These are phyloP conservation scores for Crucibulum laeve DNA, from an alignment of 768 basidiomycete genomes.

Conservation along the genomic window DNA sequence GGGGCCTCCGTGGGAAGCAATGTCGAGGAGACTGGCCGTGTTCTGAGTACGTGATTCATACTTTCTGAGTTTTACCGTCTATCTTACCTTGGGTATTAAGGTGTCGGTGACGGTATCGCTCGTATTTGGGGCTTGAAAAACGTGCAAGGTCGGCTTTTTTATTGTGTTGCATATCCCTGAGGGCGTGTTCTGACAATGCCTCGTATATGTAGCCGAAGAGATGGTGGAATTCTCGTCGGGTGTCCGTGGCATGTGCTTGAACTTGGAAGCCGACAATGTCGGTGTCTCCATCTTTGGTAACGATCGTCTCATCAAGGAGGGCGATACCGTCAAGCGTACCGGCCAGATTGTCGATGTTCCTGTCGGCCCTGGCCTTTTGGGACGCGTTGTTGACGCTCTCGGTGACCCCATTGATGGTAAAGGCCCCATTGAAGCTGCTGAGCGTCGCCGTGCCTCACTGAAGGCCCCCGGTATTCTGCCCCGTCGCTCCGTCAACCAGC, in stretches of 20 bases:
- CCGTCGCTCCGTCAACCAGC: conserved; percentile 99
- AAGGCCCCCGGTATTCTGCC: conserved; percentile 99
- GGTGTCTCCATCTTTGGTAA: conserved; percentile 99
- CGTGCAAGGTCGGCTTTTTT: conserved; percentile 74
- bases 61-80: conserved; percentile 1
- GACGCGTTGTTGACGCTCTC: conserved; percentile 98
- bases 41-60: conserved; percentile 70
- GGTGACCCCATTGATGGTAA: conserved; percentile 99
- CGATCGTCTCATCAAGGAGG: conserved; percentile 98
- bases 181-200: conserved; percentile 13
- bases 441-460: conserved; percentile 95
- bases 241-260: conserved; percentile 99
- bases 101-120: conserved; percentile 99
- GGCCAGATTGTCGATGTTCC: conserved; percentile 99
- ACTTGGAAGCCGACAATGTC: conserved; percentile 99
- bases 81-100: conserved; percentile 37
- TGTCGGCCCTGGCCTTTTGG: conserved; percentile 94
- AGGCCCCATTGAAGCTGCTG: conserved; percentile 89
- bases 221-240: conserved; percentile 99
- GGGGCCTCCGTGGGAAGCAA: conserved; percentile 88
- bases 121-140: conserved; percentile 99
- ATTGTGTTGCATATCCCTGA: conserved; percentile 10
- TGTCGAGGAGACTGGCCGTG: conserved; percentile 98
- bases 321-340: conserved; percentile 99
- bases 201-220: conserved; percentile 91